phyloP scores from a whole-genome alignment of 345 rosid genomes.

The Syzygium aromaticum region DNA sequence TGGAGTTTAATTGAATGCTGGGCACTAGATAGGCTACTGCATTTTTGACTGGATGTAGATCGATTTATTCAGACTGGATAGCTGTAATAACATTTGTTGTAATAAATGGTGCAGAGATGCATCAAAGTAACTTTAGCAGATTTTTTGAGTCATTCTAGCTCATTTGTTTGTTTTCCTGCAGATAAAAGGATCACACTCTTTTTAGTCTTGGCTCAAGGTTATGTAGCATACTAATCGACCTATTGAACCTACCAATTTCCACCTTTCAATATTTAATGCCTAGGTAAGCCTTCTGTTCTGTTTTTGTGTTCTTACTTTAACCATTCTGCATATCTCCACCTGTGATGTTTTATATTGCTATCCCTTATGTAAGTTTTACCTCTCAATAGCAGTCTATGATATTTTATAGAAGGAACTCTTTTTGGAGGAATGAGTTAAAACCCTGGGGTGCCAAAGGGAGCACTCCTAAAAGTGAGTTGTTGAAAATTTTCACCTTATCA shows the following conservation, averaged over 20 bases:
- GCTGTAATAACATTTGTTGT: background rate
- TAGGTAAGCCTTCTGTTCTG: background rate
- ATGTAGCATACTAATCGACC: background rate
- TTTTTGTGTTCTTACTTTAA: background rate
- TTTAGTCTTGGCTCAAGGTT: background rate
- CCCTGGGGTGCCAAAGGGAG: background rate
- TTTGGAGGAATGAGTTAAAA: background rate
- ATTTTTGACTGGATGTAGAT: background rate
- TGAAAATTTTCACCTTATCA: background rate
- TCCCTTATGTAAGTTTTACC: background rate
- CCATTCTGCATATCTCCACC: background rate
- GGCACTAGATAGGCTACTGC: background rate
- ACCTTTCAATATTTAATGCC: background rate
- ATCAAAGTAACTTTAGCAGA: background rate
- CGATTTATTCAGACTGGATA: background rate
- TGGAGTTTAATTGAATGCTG: background rate
- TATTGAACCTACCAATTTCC: background rate
- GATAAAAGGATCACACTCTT: background rate
- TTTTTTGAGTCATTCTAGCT: background rate
- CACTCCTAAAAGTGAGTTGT: background rate
- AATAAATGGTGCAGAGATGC: background rate
- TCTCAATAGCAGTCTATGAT: background rate
- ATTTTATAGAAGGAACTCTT: background rate
- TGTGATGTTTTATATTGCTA: background rate
- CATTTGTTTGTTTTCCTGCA: background rate